Base-by-base conservation (phyloP, 2,329 filamentous ascomycete genomes). In the Domatiomyces catenatus region DNA sequence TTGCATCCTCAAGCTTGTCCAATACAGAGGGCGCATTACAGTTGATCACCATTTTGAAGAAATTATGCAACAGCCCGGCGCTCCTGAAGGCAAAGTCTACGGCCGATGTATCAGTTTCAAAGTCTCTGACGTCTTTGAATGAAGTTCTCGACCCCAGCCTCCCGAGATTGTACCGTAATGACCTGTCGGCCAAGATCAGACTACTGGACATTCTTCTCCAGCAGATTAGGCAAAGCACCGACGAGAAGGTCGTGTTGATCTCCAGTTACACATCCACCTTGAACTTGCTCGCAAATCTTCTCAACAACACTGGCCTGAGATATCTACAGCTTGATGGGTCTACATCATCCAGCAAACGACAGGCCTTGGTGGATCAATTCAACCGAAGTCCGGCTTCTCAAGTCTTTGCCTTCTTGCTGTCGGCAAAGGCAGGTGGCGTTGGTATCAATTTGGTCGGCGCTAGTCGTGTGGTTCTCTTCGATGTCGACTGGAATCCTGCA, bases 401-500 rank as follows among this genome's bases (percentile, higher is more conserved):
- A 5, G 75, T 69, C 47, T 85, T 86, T 58, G 80, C 81, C 1
- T 85, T 86, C 58, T 69, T 86, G 2, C 74, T 86, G 0, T 86
- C 82, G 15, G 81, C 83, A 1, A 86, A 85, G 64, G 79, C 81
- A 42, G 83, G 83, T 4, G 83, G 83, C 2, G 74, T 77, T 1
- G 83, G 83, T 1, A 69, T 86, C 45, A 86, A 86, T 58, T 71
- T 86, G 3, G 80, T 83, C 47, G 83, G 83, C 8, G 83, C 81
- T 4, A 83, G 79, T 28, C 75, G 83, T 19, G 73, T 86, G 1
- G 69, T 86, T 4, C 75, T 86, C 1, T 86, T 84, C 58, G 83
- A 86, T 58, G 76, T 83, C 7, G 83, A 86, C 64, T 86, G 83
- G 83, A 86, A 86, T 59, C 83, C 83, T 1, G 80, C 81, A 0